A percentile compares a stretch with the other conserved stretches of the same genome.
These are phyloP conservation scores for Trypanosoma platydactyli DNA, from an alignment of 208 protist species.

Conservation along the genomic window DNA sequence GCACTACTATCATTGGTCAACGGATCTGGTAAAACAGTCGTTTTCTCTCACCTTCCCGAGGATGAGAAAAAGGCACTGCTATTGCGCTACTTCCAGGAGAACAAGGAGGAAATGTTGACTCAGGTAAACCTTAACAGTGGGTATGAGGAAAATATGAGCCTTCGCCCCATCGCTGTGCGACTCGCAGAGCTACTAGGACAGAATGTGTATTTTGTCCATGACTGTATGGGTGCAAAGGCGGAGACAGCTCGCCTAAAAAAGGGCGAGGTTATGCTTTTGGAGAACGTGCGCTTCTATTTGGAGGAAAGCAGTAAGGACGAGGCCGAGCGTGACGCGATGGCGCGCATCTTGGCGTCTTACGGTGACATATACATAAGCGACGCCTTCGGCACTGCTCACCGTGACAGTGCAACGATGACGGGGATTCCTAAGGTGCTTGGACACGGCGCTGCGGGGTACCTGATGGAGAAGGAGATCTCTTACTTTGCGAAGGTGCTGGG, in stretches of 20 bases:
- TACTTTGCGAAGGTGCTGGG: constrained; percentile 96
- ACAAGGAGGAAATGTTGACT: constrained; percentile 53
- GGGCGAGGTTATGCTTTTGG: constrained; percentile 96
- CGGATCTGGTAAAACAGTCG: constrained; percentile 54
- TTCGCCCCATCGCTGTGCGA: constrained; percentile 91
- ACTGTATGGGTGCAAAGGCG: constrained; percentile 74
- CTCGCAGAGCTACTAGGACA: constrained; percentile 91
- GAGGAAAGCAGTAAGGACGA: constrained; percentile 95
- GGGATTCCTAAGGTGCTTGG: constrained; percentile 84
- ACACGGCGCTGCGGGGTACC: constrained; percentile 94
- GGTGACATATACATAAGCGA: constrained; percentile 99
- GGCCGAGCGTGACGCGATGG: constrained; percentile 77
- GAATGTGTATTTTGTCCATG: constrained; percentile 75
- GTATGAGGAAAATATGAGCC: constrained; percentile 85
- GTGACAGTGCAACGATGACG: constrained; percentile 94
- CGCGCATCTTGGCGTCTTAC: constrained; percentile 86
- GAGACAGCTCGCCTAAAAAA: constrained; percentile 50
- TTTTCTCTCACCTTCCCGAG: constrained; percentile 62
- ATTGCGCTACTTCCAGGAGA: constrained; percentile 53
- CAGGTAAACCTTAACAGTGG: constrained; percentile 49
- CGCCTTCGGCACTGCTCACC: constrained; percentile 99
- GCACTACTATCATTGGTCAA: constrained; percentile 32
- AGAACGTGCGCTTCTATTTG: constrained; percentile 99
- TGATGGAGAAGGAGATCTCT: constrained; percentile 99
- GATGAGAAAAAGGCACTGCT: constrained; percentile 73